These are phyloP conservation scores for Euryodendron excelsum DNA, from an alignment of 148 eudicot species.

Conservation along the genomic window DNA sequence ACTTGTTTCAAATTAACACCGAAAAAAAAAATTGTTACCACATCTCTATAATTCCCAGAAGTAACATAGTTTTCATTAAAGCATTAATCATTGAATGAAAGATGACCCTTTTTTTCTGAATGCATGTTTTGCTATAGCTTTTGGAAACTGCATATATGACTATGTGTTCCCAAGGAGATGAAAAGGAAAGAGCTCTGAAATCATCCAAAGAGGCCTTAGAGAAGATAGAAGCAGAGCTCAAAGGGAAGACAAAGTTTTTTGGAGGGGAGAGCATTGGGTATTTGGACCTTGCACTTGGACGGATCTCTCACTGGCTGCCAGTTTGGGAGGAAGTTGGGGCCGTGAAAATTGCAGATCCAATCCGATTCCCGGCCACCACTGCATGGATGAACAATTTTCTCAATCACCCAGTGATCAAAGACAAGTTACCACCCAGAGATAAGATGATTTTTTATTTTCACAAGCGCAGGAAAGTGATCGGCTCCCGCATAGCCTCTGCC, in stretches of 20 bases:
- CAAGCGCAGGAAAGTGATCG: not conserved
- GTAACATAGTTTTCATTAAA: too few relatives aligned
- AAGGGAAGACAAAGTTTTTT: constrained; percentile 23
- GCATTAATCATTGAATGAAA: too few relatives aligned
- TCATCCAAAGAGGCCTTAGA: too few relatives aligned
- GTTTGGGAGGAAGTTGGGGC: constrained; percentile 27
- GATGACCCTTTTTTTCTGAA: too few relatives aligned
- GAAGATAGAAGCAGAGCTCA: constrained; percentile 23
- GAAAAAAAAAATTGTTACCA: too few relatives aligned
- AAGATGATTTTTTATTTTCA: constrained; percentile 12
- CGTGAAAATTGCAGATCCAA: constrained; percentile 17
- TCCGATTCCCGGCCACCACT: constrained; percentile 27
- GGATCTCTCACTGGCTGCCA: constrained; percentile 11
- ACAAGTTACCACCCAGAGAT: constrained; percentile 22
- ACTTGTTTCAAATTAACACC: too few relatives aligned
- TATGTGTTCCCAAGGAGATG: constrained; percentile 18
- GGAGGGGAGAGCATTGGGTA: constrained; percentile 28
- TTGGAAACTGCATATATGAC: not conserved
- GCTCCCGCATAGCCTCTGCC: not conserved
- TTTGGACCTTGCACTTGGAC: constrained; percentile 24
- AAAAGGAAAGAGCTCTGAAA: too few relatives aligned
- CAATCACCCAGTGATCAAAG: constrained; percentile 18
- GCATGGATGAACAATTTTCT: too few relatives aligned
- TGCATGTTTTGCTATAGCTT: not conserved
- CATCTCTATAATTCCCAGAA: too few relatives aligned